These are phyloP conservation scores for Plectranthus barbatus DNA, from an alignment of 257 asterid species.

Conservation along the genomic window DNA sequence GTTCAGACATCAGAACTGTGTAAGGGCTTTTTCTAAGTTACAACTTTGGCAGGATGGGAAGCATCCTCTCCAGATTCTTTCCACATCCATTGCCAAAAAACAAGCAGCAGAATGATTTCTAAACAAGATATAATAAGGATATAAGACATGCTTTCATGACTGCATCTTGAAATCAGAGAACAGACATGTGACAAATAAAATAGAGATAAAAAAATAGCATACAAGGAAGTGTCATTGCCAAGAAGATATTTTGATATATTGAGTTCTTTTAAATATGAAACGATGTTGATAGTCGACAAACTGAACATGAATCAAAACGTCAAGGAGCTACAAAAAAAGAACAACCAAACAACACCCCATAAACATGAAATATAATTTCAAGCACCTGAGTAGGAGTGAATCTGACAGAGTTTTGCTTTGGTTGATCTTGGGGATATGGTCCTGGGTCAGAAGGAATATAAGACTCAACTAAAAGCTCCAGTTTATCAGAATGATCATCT, in stretches of 20 bases:
- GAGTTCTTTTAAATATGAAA: not conserved
- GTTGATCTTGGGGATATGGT: slow-evolving; percentile 98
- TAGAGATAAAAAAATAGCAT: not conserved
- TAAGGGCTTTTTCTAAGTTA: not conserved
- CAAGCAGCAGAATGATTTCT: not conserved
- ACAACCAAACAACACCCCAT: not conserved
- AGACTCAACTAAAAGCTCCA: slow-evolving; percentile 71
- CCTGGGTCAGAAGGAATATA: slow-evolving; percentile 93
- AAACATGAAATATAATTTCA: slow-evolving; percentile 1
- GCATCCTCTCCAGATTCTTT: not conserved
- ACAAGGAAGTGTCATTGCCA: not conserved
- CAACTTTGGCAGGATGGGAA: not conserved
- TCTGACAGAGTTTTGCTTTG: slow-evolving; percentile 85
- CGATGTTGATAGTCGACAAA: not conserved
- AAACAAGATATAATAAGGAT: not conserved
- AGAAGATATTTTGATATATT: too few species aligned
- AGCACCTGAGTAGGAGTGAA: slow-evolving; percentile 94
- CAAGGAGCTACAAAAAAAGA: not conserved
- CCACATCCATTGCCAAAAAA: not conserved
- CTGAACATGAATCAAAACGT: not conserved
- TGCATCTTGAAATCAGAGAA: not conserved
- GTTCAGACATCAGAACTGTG: not conserved
- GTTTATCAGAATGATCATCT: slow-evolving; percentile 39
- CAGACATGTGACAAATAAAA: not conserved
- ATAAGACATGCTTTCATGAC: not conserved